Percentiles rank a stretch among this genome's conserved stretches.
phyloP scores from a whole-genome alignment of 371 early-diverging fungal genomes.

The Blakeslea trispora region DNA sequence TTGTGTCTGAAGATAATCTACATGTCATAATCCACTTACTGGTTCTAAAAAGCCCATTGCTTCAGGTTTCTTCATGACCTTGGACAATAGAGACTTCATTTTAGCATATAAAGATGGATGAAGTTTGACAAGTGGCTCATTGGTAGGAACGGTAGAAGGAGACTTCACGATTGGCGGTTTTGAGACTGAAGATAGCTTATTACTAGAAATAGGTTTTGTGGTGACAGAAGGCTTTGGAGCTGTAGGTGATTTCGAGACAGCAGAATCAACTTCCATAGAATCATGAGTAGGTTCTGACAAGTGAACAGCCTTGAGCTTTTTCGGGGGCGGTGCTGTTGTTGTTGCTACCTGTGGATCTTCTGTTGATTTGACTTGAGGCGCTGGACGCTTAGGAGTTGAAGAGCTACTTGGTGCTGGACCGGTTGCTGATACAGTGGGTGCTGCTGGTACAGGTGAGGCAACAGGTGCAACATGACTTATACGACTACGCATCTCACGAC shows the following conservation, averaged over 20 bases:
- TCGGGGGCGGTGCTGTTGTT: neutral
- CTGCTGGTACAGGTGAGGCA: neutral
- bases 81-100: conserved; percentile 37
- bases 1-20: neutral
- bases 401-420: neutral
- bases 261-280: conserved; percentile 3
- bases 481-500: conserved; percentile 46
- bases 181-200: neutral
- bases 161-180: neutral
- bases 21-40: conserved; percentile 62
- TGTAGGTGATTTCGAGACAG: neutral
- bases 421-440: neutral
- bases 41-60: conserved; percentile 54
- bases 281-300: neutral
- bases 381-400: neutral
- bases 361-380: neutral
- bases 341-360: neutral
- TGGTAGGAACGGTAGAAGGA: neutral
- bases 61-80: conserved; percentile 41
- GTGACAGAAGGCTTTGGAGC: neutral
- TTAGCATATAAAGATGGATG: conserved; percentile 24
- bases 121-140: conserved; percentile 17
- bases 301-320: neutral
- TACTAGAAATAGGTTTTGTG: neutral
- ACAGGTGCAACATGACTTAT: conserved; percentile 2